Evolutionary conservation across 2,329 filamentous ascomycete species (phyloP), one percentile per base, ranked within the genome.

Genomic region (Talaromyces amestolkiae): DNA sequence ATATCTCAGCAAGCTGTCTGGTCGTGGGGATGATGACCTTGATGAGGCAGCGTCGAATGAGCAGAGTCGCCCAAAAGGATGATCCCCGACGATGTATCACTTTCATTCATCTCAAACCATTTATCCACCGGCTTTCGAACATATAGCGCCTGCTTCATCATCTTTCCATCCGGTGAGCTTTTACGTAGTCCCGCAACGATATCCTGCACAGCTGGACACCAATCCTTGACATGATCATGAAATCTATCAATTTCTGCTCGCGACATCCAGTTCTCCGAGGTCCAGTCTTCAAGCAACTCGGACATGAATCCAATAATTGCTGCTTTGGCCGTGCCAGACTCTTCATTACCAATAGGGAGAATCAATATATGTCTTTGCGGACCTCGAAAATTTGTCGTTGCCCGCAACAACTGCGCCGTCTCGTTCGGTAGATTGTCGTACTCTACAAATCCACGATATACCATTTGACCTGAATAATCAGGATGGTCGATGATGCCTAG

Each of bases 301-400:
- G 75, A 74, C 75, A 78, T 77, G 51, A 78, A 78, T 4, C 72
- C 76, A 61, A 78, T 77, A 8, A 78, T 66, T 0, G 71, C 76
- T 2, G 75, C 75, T 17, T 74, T 70, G 53, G 74, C 70, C 4
- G 71, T 75, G 5, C 70, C 61, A 4, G 72, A 74, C 54, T 76
- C 74, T 19, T 72, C 64, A 54, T 78, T 78, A 1, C 76, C 76
- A 56, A 78, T 77, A 6, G 76, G 76, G n/a, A 78, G 68, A 24
- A 74, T 74, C 33, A 78, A 67, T n/a, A 78, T 69, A 54, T 78
- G 76, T 15, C 72, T 65, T 49, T 69, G 68, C 41, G 75, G 72
- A 27, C 72, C 72, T 53, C 72, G 72, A 68, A 77, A 78, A 63
- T 77, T 76, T 39, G 76, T 73, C 4, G 74, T 76, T 63, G 70